Evolutionary conservation across 306 rosid genomes (phyloP).

Genomic region (Begonia masoniana): DNA sequence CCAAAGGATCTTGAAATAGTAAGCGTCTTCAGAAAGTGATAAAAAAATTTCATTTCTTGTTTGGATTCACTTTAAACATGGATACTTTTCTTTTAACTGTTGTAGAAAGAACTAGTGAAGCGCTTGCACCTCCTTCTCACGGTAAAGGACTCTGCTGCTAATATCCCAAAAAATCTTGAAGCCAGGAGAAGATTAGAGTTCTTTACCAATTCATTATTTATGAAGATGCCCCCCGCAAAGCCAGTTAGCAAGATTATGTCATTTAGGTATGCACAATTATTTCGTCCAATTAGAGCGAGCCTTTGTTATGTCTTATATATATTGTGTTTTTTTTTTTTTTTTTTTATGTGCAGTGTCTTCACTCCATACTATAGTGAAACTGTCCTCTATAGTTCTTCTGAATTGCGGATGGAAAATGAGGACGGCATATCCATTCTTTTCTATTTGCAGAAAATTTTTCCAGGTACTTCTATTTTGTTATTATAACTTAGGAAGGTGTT

Average conservation of each 20-base stretch:
- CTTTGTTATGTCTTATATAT: constrained; percentile 2
- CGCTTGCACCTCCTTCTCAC: constrained; percentile 90
- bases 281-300: constrained; percentile 7
- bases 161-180: constrained; percentile 95
- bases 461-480: constrained; percentile 40
- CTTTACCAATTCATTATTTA: constrained; percentile 84
- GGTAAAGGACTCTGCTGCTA: constrained; percentile 83
- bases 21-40: constrained; percentile 13
- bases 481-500: neutral
- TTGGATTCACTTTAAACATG: constrained; percentile 1
- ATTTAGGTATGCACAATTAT: constrained; percentile 47
- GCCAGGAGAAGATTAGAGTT: constrained; percentile 94
- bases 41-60: neutral
- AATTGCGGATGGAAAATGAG: constrained; percentile 78
- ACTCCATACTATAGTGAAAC: constrained; percentile 99
- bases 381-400: constrained; percentile 75
- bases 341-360: constrained; percentile 61
- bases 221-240: constrained; percentile 92
- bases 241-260: constrained; percentile 86
- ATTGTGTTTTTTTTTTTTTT: constrained; percentile 6
- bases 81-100: constrained; percentile 7
- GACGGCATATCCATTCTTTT: constrained; percentile 87
- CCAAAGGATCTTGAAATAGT: constrained; percentile 85
- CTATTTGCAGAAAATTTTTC: constrained; percentile 97
- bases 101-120: constrained; percentile 79